Conservation (phyloP, 176 grass and related monocot species). For the Juncus effusus region DNA sequence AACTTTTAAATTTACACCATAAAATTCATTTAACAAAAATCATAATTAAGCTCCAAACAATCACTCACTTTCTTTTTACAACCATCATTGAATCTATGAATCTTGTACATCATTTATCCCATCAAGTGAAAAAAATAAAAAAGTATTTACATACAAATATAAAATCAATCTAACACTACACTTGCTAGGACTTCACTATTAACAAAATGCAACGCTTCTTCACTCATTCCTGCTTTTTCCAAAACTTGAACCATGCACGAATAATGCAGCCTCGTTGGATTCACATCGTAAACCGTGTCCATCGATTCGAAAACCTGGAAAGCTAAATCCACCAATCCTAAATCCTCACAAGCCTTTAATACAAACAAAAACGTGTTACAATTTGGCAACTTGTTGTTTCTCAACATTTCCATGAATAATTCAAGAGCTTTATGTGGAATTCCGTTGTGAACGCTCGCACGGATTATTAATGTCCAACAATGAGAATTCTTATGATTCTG, state of each 20-base stretch:
- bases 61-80: slow-evolving; percentile 17
- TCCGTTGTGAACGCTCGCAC: slow-evolving; percentile 43
- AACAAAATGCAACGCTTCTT: slow-evolving; percentile 69
- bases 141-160: slow-evolving; percentile 1
- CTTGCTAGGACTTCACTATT: slow-evolving; percentile 39
- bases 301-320: slow-evolving; percentile 57
- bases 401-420: slow-evolving; percentile 53
- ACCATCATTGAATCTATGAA: slow-evolving; percentile 22
- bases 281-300: slow-evolving; percentile 44
- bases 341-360: slow-evolving; percentile 53
- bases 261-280: slow-evolving; percentile 45
- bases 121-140: slow-evolving; percentile 33
- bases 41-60: not conserved
- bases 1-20: slow-evolving; percentile 1
- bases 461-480: slow-evolving; percentile 58
- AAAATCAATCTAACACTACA: slow-evolving; percentile 35
- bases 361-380: slow-evolving; percentile 35
- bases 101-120: slow-evolving; percentile 13
- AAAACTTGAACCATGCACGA: slow-evolving; percentile 46
- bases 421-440: slow-evolving; percentile 36
- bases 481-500: slow-evolving; percentile 44
- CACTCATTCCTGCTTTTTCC: slow-evolving; percentile 54
- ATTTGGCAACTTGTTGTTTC: slow-evolving; percentile 36
- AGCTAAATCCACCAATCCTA: slow-evolving; percentile 44
- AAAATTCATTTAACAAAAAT: not conserved